Conservation (phyloP, 768 basidiomycete species). For the Auriscalpium microsporum region DNA sequence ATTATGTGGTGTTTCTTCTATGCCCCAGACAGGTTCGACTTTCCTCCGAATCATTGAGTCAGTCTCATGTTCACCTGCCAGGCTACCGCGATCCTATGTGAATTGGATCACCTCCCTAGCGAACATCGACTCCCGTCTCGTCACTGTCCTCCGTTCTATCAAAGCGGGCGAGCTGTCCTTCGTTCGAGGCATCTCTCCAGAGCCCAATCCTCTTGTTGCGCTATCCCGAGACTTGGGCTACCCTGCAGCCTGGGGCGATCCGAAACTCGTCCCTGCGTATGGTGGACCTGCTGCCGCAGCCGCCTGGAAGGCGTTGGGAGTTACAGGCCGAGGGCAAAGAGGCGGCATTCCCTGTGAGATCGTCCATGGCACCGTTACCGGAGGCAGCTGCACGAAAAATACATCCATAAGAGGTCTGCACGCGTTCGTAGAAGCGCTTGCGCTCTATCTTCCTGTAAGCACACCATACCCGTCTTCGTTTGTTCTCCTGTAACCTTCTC, state of each 20-base stretch:
- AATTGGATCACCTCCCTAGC: constrained; percentile 74
- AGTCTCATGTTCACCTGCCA: constrained; percentile 16
- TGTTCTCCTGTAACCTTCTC: neutral
- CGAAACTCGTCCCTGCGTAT: constrained; percentile 47
- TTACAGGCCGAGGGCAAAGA: constrained; percentile 41
- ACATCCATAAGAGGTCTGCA: constrained; percentile 40
- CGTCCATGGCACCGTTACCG: constrained; percentile 53
- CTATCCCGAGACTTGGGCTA: constrained; percentile 50
- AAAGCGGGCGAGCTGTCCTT: constrained; percentile 58
- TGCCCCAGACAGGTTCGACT: constrained; percentile 51
- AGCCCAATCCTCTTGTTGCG: constrained; percentile 34
- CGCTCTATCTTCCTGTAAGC: constrained; percentile 66
- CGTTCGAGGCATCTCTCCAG: constrained; percentile 28
- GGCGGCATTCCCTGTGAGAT: constrained; percentile 75
- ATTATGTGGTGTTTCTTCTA: constrained; percentile 92
- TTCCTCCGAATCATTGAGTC: neutral
- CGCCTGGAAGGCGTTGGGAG: constrained; percentile 49
- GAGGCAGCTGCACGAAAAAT: constrained; percentile 54
- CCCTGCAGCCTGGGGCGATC: constrained; percentile 57
- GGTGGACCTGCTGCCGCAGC: constrained; percentile 46
- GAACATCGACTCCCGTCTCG: constrained; percentile 52
- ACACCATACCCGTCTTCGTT: neutral
- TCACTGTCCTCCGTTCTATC: constrained; percentile 44
- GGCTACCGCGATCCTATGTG: constrained; percentile 58
- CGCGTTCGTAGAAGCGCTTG: constrained; percentile 55